phyloP scores from a whole-genome alignment of 345 rosid genomes.

The Ailanthus altissimus region DNA sequence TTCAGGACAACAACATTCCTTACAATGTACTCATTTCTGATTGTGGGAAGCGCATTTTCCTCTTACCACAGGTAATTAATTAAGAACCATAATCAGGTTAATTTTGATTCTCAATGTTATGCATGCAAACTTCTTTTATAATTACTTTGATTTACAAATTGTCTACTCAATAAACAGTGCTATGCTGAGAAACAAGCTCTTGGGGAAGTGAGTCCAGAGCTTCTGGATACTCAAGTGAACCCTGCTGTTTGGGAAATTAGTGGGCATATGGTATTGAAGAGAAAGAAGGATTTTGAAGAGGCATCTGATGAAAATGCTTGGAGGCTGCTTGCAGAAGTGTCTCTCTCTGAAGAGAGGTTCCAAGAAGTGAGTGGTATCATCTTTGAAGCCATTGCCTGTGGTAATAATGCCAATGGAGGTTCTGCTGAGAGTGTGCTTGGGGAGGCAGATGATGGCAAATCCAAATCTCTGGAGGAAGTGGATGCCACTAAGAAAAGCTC shows the following conservation, averaged over 20 bases:
- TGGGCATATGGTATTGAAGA: slow-evolving; percentile 96
- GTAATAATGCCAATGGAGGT: slow-evolving; percentile 23
- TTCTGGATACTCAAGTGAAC: slow-evolving; percentile 93
- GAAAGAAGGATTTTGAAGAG: slow-evolving; percentile 82
- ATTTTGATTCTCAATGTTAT: slow-evolving; percentile 7
- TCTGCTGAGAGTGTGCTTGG: slow-evolving; percentile 26
- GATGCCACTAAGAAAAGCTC: slow-evolving; percentile 41
- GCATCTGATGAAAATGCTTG: slow-evolving; percentile 92
- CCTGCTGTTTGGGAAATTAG: slow-evolving; percentile 99
- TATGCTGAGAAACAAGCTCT: slow-evolving; percentile 97
- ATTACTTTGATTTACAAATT: not conserved
- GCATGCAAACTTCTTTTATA: not conserved
- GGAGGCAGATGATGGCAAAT: slow-evolving; percentile 27
- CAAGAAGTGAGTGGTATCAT: slow-evolving; percentile 68
- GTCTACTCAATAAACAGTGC: slow-evolving; percentile 50
- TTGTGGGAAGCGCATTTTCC: slow-evolving; percentile 71
- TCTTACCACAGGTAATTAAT: slow-evolving; percentile 80
- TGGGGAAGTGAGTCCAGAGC: slow-evolving; percentile 77
- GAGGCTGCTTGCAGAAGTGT: slow-evolving; percentile 87
- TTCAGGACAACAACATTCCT: slow-evolving; percentile 88
- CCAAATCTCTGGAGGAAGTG: slow-evolving; percentile 22
- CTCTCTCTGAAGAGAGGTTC: slow-evolving; percentile 85
- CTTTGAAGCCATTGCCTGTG: slow-evolving; percentile 52
- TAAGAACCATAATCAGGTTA: not conserved
- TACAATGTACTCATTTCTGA: slow-evolving; percentile 83